These are phyloP conservation scores for Aspergillus cejpii DNA, from an alignment of 2,329 filamentous ascomycete species.

Conservation along the genomic window DNA sequence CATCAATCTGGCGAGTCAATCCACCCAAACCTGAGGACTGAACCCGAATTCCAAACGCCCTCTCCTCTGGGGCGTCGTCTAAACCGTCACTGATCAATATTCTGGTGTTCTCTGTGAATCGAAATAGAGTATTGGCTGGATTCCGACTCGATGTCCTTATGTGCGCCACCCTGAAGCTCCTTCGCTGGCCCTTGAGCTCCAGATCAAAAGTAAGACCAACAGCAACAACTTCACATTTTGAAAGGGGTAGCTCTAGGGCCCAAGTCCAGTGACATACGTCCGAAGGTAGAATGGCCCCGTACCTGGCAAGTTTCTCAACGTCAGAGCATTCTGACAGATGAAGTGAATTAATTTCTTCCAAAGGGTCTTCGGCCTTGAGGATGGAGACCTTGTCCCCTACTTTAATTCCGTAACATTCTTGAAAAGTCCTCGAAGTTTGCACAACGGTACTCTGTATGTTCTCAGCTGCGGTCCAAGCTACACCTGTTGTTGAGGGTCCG, in stretches of 20 bases:
- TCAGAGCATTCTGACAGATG: constrained; percentile 54
- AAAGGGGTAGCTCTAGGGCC: constrained; percentile 41
- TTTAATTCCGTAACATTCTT: constrained; percentile 64
- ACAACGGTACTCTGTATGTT: constrained; percentile 62
- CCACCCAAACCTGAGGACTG: constrained; percentile 56
- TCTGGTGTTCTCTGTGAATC: constrained; percentile 30
- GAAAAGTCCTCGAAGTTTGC: constrained; percentile 66
- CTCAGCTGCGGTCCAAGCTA: constrained; percentile 56
- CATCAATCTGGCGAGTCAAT: constrained; percentile 55
- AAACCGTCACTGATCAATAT: constrained; percentile 27
- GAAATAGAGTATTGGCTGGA: constrained; percentile 33
- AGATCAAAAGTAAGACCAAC: constrained; percentile 65
- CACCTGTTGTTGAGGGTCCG: constrained; percentile 48
- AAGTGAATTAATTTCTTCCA: constrained; percentile 54
- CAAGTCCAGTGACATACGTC: constrained; percentile 46
- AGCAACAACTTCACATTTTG: constrained; percentile 60
- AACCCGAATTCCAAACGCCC: constrained; percentile 25
- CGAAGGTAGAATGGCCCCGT: constrained; percentile 29
- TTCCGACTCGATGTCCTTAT: constrained; percentile 46
- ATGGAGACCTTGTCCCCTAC: constrained; percentile 64
- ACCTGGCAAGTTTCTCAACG: constrained; percentile 33
- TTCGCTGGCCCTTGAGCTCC: constrained; percentile 50
- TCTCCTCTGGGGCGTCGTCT: constrained; percentile 12
- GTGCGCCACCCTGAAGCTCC: constrained; percentile 55
- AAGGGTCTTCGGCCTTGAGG: constrained; percentile 44